Evolutionary conservation across 768 basidiomycete species (phyloP).

Genomic region (Boletus rex-veris): DNA sequence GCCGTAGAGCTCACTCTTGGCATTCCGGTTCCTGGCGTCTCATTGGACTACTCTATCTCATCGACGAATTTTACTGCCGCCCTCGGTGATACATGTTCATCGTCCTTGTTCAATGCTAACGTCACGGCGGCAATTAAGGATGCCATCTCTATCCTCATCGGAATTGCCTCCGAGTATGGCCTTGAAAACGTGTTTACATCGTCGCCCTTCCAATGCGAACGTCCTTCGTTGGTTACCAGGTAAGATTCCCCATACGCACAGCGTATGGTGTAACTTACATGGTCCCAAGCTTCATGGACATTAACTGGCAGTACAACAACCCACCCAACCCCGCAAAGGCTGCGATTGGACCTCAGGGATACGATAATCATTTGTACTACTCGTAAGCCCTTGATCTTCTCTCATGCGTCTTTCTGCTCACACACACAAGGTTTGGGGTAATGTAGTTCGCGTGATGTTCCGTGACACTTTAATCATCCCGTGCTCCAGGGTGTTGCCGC

Average conservation of each 20-base stretch:
- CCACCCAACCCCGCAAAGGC: slow-evolving; percentile 71
- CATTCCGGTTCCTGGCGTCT: slow-evolving; percentile 35
- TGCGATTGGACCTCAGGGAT: slow-evolving; percentile 63
- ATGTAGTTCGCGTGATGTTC: not conserved
- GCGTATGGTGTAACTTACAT: slow-evolving; percentile 1
- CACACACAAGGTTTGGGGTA: slow-evolving; percentile 53
- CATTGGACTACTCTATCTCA: slow-evolving; percentile 13
- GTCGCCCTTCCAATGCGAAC: slow-evolving; percentile 10
- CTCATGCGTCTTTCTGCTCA: slow-evolving; percentile 4
- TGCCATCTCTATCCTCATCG: slow-evolving; percentile 36
- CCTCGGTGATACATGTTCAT: slow-evolving; percentile 18
- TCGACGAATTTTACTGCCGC: slow-evolving; percentile 37
- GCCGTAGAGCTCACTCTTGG: slow-evolving; percentile 62
- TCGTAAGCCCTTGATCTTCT: slow-evolving; percentile 39
- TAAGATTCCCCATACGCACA: slow-evolving; percentile 18
- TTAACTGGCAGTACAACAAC: slow-evolving; percentile 71
- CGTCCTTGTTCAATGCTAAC: slow-evolving; percentile 24
- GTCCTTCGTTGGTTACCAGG: slow-evolving; percentile 37
- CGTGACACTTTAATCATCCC: not conserved
- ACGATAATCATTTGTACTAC: slow-evolving; percentile 81
- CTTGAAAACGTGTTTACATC: slow-evolving; percentile 25
- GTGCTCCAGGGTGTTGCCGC: slow-evolving; percentile 61
- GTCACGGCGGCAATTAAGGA: slow-evolving; percentile 34
- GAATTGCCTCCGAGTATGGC: slow-evolving; percentile 21
- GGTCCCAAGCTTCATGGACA: slow-evolving; percentile 69